These are phyloP conservation scores for Solanum rostratum DNA, from an alignment of 257 asterid species.

Conservation along the genomic window DNA sequence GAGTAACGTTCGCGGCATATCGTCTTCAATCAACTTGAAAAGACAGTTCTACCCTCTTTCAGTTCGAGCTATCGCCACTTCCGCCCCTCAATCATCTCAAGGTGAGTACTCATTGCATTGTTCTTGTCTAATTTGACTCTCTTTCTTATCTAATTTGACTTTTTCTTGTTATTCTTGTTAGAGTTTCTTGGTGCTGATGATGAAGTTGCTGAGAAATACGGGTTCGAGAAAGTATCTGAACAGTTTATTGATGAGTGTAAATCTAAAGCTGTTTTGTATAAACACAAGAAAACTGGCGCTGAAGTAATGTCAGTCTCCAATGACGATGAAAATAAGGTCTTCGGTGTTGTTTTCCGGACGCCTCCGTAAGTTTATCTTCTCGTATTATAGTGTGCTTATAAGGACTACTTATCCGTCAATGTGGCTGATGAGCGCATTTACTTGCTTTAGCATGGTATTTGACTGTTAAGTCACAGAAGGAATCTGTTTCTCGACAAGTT, in stretches of 20 bases:
- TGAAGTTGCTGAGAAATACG: slow-evolving; percentile 74
- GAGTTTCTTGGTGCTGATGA: slow-evolving; percentile 61
- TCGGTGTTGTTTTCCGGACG: slow-evolving; percentile 87
- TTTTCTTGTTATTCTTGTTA: neutral
- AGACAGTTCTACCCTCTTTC: slow-evolving; percentile 41
- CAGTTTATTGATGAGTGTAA: slow-evolving; percentile 92
- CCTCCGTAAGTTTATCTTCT: slow-evolving; percentile 67
- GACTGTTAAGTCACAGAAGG: neutral
- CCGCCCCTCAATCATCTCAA: slow-evolving; percentile 43
- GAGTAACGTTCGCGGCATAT: slow-evolving; percentile 27
- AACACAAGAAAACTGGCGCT: slow-evolving; percentile 95
- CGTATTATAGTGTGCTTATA: neutral
- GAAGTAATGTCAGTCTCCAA: slow-evolving; percentile 89
- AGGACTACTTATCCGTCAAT: neutral
- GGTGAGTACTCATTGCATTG: slow-evolving; percentile 11
- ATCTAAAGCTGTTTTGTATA: slow-evolving; percentile 77
- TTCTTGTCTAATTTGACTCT: neutral
- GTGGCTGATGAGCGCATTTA: neutral
- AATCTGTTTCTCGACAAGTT: neutral
- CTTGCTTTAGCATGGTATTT: neutral
- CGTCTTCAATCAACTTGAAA: slow-evolving; percentile 29
- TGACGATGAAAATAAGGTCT: slow-evolving; percentile 94
- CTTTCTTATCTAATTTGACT: neutral
- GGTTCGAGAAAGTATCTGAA: slow-evolving; percentile 82
- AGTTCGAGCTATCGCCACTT: slow-evolving; percentile 61